A percentile compares a stretch with the other conserved stretches of the same genome.
Evolutionary conservation across 2,329 filamentous ascomycete species (phyloP).

Genomic region (Fusarium bactridioides): DNA sequence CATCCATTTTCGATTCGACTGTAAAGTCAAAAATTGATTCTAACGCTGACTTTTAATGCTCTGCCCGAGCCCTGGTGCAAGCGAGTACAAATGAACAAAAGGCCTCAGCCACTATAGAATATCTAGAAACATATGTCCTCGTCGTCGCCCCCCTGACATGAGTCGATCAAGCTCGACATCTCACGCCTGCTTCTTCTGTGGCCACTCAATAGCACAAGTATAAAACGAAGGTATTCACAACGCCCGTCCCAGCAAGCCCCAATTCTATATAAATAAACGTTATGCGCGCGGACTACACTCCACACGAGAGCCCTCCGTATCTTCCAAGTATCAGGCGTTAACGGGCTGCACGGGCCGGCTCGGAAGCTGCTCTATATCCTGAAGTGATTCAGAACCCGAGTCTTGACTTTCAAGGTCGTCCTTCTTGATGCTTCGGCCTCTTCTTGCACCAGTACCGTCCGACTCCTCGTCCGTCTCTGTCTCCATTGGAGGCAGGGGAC

Average conservation of each 20-base stretch:
- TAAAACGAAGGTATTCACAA: constrained; percentile 23
- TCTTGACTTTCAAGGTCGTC: constrained; percentile 42
- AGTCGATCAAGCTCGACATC: constrained; percentile 5
- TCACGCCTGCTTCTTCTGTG: constrained; percentile 4
- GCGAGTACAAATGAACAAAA: constrained; percentile 28
- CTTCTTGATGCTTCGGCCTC: constrained; percentile 38
- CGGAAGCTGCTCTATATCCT: constrained; percentile 42
- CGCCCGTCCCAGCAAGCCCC: constrained; percentile 5
- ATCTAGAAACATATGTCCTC: constrained; percentile 39
- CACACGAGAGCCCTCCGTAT: constrained; percentile 13
- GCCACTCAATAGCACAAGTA: background rate
- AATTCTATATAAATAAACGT: constrained; percentile 34
- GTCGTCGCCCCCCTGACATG: constrained; percentile 12
- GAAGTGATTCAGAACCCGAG: constrained; percentile 42
- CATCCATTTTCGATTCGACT: background rate
- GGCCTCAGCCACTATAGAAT: constrained; percentile 28
- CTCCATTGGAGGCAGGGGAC: constrained; percentile 63
- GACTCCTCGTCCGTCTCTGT: constrained; percentile 47
- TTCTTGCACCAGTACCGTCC: constrained; percentile 20
- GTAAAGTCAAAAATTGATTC: constrained; percentile 26
- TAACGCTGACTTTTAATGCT: constrained; percentile 38
- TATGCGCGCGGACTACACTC: constrained; percentile 39
- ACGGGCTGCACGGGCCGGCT: constrained; percentile 45
- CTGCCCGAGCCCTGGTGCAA: constrained; percentile 23
- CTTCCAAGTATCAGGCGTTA: constrained; percentile 42